phyloP scores from a whole-genome alignment of 2,329 filamentous ascomycete genomes.

The Ophiostoma montium region DNA sequence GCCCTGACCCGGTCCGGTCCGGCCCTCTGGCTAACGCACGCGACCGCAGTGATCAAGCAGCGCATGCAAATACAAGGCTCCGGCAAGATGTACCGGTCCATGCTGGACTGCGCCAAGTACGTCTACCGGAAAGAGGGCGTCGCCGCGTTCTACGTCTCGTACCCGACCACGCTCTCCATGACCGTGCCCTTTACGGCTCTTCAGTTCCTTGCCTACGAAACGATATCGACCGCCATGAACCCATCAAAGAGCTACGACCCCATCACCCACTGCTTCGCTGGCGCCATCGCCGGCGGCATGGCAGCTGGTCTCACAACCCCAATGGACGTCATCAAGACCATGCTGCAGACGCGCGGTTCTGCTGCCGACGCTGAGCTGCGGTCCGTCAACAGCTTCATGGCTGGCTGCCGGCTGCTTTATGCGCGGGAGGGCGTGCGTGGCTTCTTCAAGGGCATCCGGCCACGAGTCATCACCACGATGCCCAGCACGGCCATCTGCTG shows the following conservation, averaged over 20 bases:
- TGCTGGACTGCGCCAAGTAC: slow-evolving; percentile 73
- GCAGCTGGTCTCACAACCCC: slow-evolving; percentile 90
- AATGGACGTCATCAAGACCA: slow-evolving; percentile 95
- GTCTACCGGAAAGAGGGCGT: slow-evolving; percentile 82
- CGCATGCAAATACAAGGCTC: slow-evolving; percentile 98
- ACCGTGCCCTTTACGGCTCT: slow-evolving; percentile 95
- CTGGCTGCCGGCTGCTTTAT: slow-evolving; percentile 70
- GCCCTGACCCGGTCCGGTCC: not conserved
- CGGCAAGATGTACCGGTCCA: slow-evolving; percentile 69
- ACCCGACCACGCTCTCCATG: slow-evolving; percentile 96
- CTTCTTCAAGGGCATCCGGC: slow-evolving; percentile 87
- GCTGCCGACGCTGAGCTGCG: slow-evolving; percentile 68
- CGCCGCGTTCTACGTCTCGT: slow-evolving; percentile 92
- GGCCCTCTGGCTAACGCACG: not conserved
- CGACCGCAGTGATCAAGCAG: slow-evolving; percentile 81
- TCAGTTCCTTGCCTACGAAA: slow-evolving; percentile 96
- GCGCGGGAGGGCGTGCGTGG: slow-evolving; percentile 70
- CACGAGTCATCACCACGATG: slow-evolving; percentile 90
- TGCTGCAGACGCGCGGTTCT: slow-evolving; percentile 80
- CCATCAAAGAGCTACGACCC: slow-evolving; percentile 77
- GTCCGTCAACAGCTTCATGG: slow-evolving; percentile 67
- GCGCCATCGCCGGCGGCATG: slow-evolving; percentile 82
- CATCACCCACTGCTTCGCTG: slow-evolving; percentile 82
- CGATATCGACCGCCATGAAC: slow-evolving; percentile 87
- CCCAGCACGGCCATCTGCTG: slow-evolving; percentile 99